Conservation (phyloP, 2,329 filamentous ascomycete species). For the Pyricularia sp. region DNA sequence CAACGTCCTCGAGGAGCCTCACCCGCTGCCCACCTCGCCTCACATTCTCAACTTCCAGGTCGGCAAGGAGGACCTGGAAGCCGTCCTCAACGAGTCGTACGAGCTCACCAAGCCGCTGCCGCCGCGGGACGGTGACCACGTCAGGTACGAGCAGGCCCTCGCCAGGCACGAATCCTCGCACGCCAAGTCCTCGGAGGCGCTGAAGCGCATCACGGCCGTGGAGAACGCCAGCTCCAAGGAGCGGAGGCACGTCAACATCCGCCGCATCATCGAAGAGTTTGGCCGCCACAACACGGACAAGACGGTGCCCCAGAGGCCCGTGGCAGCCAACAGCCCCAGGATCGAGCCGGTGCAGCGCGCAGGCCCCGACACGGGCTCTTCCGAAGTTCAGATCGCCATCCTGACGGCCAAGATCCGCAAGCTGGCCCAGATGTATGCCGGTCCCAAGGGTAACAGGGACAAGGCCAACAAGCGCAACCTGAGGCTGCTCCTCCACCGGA, state of each 20-base stretch:
- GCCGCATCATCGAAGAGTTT: conserved; percentile 74
- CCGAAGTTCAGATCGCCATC: conserved; percentile 95
- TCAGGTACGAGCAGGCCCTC: conserved; percentile 15
- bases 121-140: conserved; percentile 17
- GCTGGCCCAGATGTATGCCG: conserved; percentile 58
- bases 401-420: conserved; percentile 86
- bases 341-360: conserved; percentile 40
- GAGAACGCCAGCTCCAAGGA: conserved; percentile 68
- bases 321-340: conserved; percentile 27
- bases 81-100: conserved; percentile 54
- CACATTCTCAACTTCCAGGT: conserved; percentile 66
- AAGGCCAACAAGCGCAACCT: conserved; percentile 92
- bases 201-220: conserved; percentile 67
- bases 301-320: conserved; percentile 48
- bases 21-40: conserved; percentile 30
- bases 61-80: conserved; percentile 50
- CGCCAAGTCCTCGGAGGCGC: conserved; percentile 56
- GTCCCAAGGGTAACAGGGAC: conserved; percentile 61
- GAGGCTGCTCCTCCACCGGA: conserved; percentile 69
- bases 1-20: conserved; percentile 24
- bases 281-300: conserved; percentile 82
- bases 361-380: conserved; percentile 88
- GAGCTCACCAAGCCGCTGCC: conserved; percentile 49
- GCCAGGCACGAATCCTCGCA: conserved; percentile 43
- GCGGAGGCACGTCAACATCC: conserved; percentile 66